A percentile compares a stretch with the other conserved stretches of the same genome.
Conservation (phyloP, 768 basidiomycete genomes). For the Auricularia auricula-judae region DNA sequence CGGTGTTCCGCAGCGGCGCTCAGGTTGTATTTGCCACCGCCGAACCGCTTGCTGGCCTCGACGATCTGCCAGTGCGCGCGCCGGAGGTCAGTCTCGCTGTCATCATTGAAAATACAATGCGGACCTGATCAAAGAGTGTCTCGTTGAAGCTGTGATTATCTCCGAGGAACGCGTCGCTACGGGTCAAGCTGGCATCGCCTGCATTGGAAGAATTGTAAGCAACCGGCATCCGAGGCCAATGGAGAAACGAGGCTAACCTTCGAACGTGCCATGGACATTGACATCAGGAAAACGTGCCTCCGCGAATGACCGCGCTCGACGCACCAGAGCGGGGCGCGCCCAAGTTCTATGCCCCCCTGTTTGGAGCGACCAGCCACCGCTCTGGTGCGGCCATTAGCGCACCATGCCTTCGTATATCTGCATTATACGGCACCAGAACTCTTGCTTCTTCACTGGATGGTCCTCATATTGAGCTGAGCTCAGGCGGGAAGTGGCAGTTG, state of each 20-base stretch:
- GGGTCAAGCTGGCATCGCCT: conserved; percentile 8
- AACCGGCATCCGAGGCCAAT: neutral
- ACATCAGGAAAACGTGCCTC: no score
- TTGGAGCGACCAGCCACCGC: no score
- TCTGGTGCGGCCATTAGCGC: no score
- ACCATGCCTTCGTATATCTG: no score
- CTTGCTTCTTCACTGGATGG: no score
- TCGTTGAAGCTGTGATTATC: conserved; percentile 5
- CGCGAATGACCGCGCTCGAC: no score
- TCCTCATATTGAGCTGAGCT: no score
- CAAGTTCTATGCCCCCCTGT: no score
- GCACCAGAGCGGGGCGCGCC: no score
- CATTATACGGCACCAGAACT: no score
- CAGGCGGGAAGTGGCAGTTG: no score
- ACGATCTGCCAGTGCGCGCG: neutral
- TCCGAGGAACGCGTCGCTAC: conserved; percentile 6
- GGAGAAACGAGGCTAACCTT: neutral
- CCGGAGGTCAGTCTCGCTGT: no score
- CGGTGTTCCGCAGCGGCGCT: conserved; percentile 2
- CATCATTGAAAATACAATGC: neutral
- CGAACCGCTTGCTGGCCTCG: neutral
- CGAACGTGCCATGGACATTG: conserved; percentile 3
- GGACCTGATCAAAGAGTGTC: conserved; percentile 4
- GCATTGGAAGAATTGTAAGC: neutral
- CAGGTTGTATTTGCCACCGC: neutral